Evolutionary conservation across 495 filamentous ascomycete species (phyloP).

Genomic region (Parathielavia hyrcaniae): DNA sequence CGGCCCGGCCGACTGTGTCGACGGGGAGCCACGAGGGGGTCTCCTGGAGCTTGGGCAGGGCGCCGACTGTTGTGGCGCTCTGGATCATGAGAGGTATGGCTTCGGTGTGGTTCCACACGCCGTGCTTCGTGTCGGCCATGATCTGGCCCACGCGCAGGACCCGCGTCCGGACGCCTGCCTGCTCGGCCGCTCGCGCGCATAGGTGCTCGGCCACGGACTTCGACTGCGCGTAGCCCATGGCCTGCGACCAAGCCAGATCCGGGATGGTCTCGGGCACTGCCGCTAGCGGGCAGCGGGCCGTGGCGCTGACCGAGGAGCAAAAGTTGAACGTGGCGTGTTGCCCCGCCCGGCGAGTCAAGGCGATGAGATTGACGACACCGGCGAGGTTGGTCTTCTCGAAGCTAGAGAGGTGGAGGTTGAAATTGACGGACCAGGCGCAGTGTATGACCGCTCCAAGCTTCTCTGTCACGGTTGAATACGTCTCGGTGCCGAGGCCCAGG

Average conservation of each 20-base stretch:
- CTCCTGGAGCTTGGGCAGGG: not conserved
- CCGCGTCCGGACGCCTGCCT: not conserved
- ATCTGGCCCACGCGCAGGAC: slow-evolving; percentile 5
- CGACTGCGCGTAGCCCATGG: not conserved
- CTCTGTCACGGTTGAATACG: not conserved
- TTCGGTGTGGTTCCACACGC: slow-evolving; percentile 5
- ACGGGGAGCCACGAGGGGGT: not conserved
- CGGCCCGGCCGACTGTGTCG: not conserved
- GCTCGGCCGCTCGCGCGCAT: not conserved
- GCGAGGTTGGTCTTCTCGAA: not conserved
- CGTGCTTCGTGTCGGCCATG: not conserved
- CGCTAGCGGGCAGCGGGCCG: not conserved
- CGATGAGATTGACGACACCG: not conserved
- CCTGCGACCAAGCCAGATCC: not conserved
- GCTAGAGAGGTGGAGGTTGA: not conserved
- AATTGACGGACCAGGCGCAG: slow-evolving; percentile 4
- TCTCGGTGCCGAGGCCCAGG: not conserved
- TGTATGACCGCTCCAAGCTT: not conserved
- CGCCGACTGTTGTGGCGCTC: not conserved
- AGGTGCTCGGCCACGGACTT: not conserved
- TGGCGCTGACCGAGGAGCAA: not conserved
- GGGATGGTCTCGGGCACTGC: not conserved
- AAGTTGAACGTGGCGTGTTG: not conserved
- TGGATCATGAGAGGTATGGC: slow-evolving; percentile 1
- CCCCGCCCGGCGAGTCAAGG: not conserved